These are phyloP conservation scores for Diaporthe destruens DNA, from an alignment of 2,329 filamentous ascomycete genomes.

Conservation along the genomic window DNA sequence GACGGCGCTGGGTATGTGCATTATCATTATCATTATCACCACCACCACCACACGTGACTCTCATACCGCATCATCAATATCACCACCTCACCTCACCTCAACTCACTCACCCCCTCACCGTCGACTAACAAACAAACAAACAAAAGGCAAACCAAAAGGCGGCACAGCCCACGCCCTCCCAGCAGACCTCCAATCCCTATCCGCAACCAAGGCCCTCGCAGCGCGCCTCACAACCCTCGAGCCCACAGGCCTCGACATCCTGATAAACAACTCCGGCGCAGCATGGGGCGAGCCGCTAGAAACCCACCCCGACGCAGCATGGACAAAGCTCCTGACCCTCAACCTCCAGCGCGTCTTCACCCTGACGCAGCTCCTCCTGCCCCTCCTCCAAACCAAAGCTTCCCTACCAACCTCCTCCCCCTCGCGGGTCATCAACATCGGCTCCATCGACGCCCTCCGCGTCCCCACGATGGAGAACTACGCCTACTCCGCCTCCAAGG, in stretches of 20 bases:
- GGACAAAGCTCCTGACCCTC: conserved; percentile 71
- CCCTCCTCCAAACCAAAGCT: conserved; percentile 66
- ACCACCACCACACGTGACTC: too few relatives aligned
- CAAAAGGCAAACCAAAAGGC: conserved; percentile 45
- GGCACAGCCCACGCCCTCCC: conserved; percentile 69
- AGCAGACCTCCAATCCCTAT: conserved; percentile 73
- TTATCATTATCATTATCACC: too few relatives aligned
- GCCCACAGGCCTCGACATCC: conserved; percentile 64
- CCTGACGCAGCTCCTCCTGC: conserved; percentile 71
- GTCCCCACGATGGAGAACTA: conserved; percentile 71
- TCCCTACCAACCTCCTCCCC: conserved; percentile 55
- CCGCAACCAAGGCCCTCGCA: conserved; percentile 67
- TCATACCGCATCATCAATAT: not conserved
- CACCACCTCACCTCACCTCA: not conserved
- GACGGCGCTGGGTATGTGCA: conserved; percentile 58
- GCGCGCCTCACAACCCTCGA: conserved; percentile 64
- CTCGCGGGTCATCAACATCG: conserved; percentile 73
- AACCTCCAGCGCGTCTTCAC: conserved; percentile 78
- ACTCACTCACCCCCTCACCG: not conserved
- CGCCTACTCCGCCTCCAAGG: conserved; percentile 72
- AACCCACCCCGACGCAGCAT: conserved; percentile 68
- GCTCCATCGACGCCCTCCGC: conserved; percentile 71
- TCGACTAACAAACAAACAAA: conserved; percentile 9
- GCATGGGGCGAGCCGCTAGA: conserved; percentile 74
- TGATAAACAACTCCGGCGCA: conserved; percentile 76